A percentile compares a stretch with the other conserved stretches of the same genome.
Evolutionary conservation across 2,329 filamentous ascomycete species (phyloP).

Genomic region (Beauveria varroae): DNA sequence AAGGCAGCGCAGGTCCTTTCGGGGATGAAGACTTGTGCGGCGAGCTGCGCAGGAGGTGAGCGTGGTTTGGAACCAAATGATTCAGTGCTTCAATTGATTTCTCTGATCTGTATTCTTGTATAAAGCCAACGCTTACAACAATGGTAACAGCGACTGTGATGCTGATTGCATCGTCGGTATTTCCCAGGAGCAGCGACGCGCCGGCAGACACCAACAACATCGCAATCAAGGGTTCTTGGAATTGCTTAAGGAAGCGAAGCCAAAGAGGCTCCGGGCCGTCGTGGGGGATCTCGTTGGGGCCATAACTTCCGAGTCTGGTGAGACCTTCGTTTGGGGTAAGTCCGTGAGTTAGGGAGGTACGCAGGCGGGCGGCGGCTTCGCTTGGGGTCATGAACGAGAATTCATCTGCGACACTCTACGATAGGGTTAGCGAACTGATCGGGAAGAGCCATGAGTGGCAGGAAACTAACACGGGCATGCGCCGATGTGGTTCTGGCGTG

Average conservation of each 20-base stretch:
- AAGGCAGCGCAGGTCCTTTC: constrained; percentile 42
- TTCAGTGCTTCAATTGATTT: constrained; percentile 94
- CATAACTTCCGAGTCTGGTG: constrained; percentile 69
- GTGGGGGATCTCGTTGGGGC: constrained; percentile 89
- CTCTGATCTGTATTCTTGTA: constrained; percentile 96
- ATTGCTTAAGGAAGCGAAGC: constrained; percentile 92
- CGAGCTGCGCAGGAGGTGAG: constrained; percentile 75
- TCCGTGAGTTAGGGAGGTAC: constrained; percentile 77
- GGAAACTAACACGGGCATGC: constrained; percentile 43
- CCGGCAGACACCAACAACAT: constrained; percentile 83
- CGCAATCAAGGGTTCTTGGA: constrained; percentile 90
- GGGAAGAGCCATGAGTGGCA: not conserved
- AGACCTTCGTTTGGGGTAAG: constrained; percentile 76
- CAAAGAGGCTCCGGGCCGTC: constrained; percentile 91
- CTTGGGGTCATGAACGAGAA: constrained; percentile 63
- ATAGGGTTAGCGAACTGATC: not conserved
- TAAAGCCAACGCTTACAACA: constrained; percentile 90
- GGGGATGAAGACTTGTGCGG: constrained; percentile 26
- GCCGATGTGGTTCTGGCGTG: constrained; percentile 45
- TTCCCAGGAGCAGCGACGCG: constrained; percentile 84
- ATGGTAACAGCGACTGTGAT: constrained; percentile 96
- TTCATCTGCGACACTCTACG: constrained; percentile 48
- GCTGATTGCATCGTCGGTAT: constrained; percentile 89
- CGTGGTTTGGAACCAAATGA: constrained; percentile 88
- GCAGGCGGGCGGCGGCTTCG: constrained; percentile 69